These are phyloP conservation scores for Talaromyces sp. DNA, from an alignment of 2,329 filamentous ascomycete genomes.

Conservation along the genomic window DNA sequence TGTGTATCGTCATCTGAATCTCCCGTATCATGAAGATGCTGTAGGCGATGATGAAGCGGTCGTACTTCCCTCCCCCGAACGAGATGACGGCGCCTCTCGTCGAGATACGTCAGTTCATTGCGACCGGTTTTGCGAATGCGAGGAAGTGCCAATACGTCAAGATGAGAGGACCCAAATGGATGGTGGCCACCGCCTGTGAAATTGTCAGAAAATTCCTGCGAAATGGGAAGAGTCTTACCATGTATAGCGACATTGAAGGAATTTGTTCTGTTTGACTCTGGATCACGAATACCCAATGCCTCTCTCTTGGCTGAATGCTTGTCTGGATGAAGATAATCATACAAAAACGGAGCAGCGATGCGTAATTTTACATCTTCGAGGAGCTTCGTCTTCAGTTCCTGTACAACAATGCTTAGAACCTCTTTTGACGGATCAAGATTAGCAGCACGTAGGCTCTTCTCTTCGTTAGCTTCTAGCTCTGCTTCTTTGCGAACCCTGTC, in stretches of 20 bases:
- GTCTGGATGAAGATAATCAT: slow-evolving; percentile 74
- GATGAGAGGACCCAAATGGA: slow-evolving; percentile 27
- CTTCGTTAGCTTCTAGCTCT: slow-evolving; percentile 77
- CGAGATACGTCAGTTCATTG: slow-evolving; percentile 58
- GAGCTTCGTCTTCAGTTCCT: slow-evolving; percentile 79
- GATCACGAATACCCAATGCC: slow-evolving; percentile 70
- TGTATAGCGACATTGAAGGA: slow-evolving; percentile 52
- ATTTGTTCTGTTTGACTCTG: slow-evolving; percentile 55
- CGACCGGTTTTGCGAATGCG: slow-evolving; percentile 65
- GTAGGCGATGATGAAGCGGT: slow-evolving; percentile 74
- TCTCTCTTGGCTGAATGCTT: slow-evolving; percentile 75
- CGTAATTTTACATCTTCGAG: slow-evolving; percentile 84
- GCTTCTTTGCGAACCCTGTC: slow-evolving; percentile 66
- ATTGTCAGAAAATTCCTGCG: slow-evolving; percentile 49
- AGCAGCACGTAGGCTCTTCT: slow-evolving; percentile 79
- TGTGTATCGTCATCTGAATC: slow-evolving; percentile 81
- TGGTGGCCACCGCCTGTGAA: slow-evolving; percentile 39
- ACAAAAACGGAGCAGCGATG: slow-evolving; percentile 74
- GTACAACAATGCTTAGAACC: slow-evolving; percentile 70
- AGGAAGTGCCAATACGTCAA: slow-evolving; percentile 63
- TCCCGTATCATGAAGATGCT: slow-evolving; percentile 68
- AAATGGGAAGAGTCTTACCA: slow-evolving; percentile 59
- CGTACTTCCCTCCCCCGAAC: slow-evolving; percentile 61
- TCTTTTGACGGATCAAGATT: slow-evolving; percentile 87
- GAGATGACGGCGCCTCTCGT: slow-evolving; percentile 58